Evolutionary conservation across 2,329 filamentous ascomycete species (phyloP).

Genomic region (Fusarium sarcochroum): DNA sequence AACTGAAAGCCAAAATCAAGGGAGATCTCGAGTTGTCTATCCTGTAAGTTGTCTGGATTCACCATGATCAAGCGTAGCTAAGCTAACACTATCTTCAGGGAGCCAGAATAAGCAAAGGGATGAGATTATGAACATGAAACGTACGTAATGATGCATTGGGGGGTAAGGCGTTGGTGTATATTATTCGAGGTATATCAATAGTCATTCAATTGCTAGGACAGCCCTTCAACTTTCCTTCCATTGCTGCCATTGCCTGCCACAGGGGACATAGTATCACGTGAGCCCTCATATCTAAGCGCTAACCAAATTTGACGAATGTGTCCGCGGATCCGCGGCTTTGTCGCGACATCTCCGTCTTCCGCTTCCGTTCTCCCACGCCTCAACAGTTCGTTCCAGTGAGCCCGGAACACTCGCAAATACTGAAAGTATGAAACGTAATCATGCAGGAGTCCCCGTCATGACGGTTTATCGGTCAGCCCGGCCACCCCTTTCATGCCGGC

Average conservation of each 20-base stretch:
- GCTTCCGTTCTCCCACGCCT: neutral
- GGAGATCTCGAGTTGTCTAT: slow-evolving; percentile 27
- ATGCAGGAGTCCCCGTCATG: neutral
- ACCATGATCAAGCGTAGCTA: too few relatives aligned
- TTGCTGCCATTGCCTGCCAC: too few relatives aligned
- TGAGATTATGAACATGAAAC: too few relatives aligned
- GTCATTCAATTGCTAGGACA: too few relatives aligned
- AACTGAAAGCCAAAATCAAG: slow-evolving; percentile 33
- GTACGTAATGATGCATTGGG: too few relatives aligned
- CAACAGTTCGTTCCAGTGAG: neutral
- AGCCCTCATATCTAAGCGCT: neutral
- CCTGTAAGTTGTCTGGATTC: neutral
- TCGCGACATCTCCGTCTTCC: neutral
- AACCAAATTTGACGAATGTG: neutral
- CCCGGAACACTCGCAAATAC: too few relatives aligned
- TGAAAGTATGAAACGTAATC: slow-evolving; percentile 1
- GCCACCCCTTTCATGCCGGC: neutral
- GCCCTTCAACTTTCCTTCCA: too few relatives aligned
- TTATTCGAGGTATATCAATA: too few relatives aligned
- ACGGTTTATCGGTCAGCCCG: neutral
- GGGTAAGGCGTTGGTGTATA: too few relatives aligned
- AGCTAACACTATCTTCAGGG: neutral
- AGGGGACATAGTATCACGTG: neutral
- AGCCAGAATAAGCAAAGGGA: neutral
- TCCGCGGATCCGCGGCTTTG: slow-evolving; percentile 14